phyloP scores from a whole-genome alignment of 495 filamentous ascomycete genomes.

The Copromyces sp. region DNA sequence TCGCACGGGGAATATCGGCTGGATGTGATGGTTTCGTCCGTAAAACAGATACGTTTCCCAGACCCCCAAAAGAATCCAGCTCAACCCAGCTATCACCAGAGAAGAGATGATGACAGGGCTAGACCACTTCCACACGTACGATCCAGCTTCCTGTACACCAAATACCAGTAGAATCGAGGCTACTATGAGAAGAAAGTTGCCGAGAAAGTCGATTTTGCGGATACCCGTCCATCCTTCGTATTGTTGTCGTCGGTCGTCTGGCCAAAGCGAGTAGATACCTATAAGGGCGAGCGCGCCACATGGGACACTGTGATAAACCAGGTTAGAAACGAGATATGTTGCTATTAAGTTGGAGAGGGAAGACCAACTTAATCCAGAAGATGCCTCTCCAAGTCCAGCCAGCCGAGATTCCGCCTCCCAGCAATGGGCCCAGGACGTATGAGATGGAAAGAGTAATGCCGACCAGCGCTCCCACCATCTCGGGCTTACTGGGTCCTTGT shows the following conservation, averaged over 20 bases:
- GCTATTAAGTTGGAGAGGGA: background rate
- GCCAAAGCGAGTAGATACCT: slow-evolving; percentile 46
- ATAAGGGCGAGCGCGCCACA: slow-evolving; percentile 45
- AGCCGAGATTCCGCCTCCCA: slow-evolving; percentile 59
- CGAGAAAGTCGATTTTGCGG: slow-evolving; percentile 45
- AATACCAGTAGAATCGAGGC: slow-evolving; percentile 48
- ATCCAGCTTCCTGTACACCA: slow-evolving; percentile 47
- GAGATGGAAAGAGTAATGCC: slow-evolving; percentile 36
- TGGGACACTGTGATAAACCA: slow-evolving; percentile 35
- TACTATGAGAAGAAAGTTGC: slow-evolving; percentile 41
- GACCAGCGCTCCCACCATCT: slow-evolving; percentile 33
- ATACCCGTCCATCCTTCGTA: slow-evolving; percentile 19
- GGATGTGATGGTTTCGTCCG: slow-evolving; percentile 16
- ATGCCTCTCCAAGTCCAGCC: slow-evolving; percentile 55
- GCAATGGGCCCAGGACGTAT: slow-evolving; percentile 50
- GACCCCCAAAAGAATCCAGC: slow-evolving; percentile 35
- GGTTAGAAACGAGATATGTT: background rate
- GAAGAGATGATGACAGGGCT: slow-evolving; percentile 33
- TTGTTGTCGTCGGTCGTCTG: slow-evolving; percentile 17
- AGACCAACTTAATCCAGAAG: slow-evolving; percentile 58
- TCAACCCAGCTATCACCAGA: slow-evolving; percentile 31
- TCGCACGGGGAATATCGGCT: slow-evolving; percentile 32
- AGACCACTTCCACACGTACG: slow-evolving; percentile 35
- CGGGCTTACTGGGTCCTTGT: slow-evolving; percentile 39
- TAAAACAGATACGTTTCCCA: slow-evolving; percentile 37